A percentile compares a stretch with the other conserved stretches of the same genome.
Conservation (phyloP, 176 grass and related monocot species). For the barley (Hordeum vulgare) region DNA sequence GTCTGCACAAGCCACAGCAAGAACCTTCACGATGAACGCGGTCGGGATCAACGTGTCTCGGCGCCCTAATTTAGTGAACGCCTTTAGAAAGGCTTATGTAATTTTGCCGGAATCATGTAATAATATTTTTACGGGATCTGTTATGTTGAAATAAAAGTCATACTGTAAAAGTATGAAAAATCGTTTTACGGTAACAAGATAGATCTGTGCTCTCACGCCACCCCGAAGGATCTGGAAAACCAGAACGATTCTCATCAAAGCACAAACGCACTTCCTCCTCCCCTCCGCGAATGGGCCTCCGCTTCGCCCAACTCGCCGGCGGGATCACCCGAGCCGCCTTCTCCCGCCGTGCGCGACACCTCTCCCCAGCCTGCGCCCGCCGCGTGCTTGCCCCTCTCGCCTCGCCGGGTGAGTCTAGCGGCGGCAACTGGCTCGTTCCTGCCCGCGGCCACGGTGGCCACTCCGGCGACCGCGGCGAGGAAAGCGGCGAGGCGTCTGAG, state of each 20-base stretch:
- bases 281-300: conserved; percentile 53
- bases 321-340: conserved; percentile 5
- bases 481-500: conserved; percentile 28
- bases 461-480: conserved; percentile 25
- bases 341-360: not conserved
- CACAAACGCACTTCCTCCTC: not conserved
- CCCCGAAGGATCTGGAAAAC: not conserved
- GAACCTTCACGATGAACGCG: too few species aligned
- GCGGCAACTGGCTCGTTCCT: conserved; percentile 36
- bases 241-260: not conserved
- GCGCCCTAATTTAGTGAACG: too few species aligned
- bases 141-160: too few species aligned
- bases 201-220: too few species aligned
- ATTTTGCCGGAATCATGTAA: too few species aligned
- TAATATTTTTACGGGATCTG: too few species aligned
- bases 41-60: too few species aligned
- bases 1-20: too few species aligned
- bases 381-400: not conserved
- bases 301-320: conserved; percentile 36
- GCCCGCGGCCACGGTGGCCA: conserved; percentile 36
- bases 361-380: conserved; percentile 1
- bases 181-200: too few species aligned
- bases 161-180: too few species aligned
- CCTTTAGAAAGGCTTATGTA: too few species aligned
- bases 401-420: not conserved